These are phyloP conservation scores for Opeltia flavorubescens DNA, from an alignment of 495 filamentous ascomycete genomes.

Conservation along the genomic window DNA sequence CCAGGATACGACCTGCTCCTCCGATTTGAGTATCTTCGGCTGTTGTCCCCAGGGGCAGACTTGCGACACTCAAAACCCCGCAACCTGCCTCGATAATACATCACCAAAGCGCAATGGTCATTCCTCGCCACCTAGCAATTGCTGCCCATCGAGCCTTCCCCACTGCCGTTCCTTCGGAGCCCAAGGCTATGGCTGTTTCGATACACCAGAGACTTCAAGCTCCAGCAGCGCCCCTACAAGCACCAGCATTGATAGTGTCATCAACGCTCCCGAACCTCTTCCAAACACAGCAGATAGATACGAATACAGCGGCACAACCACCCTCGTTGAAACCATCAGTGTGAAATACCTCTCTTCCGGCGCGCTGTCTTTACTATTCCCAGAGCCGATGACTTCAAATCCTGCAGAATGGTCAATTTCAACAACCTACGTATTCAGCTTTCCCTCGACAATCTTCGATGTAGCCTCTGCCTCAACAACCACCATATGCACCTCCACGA, in stretches of 20 bases:
- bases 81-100: constrained; percentile 8
- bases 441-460: neutral
- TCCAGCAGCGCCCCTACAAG: no score
- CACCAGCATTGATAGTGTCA: no score
- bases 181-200: constrained; percentile 1
- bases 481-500: neutral
- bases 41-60: constrained; percentile 9
- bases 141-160: constrained; percentile 6
- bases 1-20: constrained; percentile 3
- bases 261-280: no score
- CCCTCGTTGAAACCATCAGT: neutral
- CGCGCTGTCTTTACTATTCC: neutral
- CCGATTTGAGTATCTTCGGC: neutral
- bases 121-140: neutral
- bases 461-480: neutral
- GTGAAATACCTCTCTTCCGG: neutral
- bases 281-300: neutral
- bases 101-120: constrained; percentile 6
- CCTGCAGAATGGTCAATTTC: neutral
- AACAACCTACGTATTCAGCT: neutral
- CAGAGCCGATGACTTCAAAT: neutral
- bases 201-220: no score
- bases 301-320: neutral
- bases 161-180: constrained; percentile 5
- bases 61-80: neutral